A percentile compares a stretch with the other conserved stretches of the same genome.
phyloP scores from a whole-genome alignment of 305 asterid species.

The Coffea humblotiana region DNA sequence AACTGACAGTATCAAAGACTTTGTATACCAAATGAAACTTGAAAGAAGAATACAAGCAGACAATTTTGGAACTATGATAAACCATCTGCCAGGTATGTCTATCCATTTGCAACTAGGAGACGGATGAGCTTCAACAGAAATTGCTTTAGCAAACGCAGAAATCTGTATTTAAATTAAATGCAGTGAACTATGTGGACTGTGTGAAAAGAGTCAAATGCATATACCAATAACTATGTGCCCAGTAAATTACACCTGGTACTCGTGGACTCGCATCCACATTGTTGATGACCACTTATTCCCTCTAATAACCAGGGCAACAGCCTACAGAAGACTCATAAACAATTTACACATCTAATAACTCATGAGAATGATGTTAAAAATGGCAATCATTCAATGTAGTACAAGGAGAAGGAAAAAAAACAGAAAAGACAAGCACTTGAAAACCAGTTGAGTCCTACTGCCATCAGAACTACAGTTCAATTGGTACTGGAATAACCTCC shows the following conservation, averaged over 20 bases:
- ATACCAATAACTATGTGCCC: too few relatives aligned
- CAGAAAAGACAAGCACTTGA: not conserved
- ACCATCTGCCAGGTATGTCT: not conserved
- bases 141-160: not conserved
- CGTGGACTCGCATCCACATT: conserved; percentile 88
- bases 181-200: too few relatives aligned
- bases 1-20: not conserved
- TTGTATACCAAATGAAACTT: not conserved
- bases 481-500: not conserved
- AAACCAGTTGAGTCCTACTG: not conserved
- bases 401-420: not conserved
- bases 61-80: not conserved
- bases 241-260: conserved; percentile 25
- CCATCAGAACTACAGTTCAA: not conserved
- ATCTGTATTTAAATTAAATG: not conserved
- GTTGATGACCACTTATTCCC: conserved; percentile 99
- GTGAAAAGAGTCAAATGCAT: not conserved
- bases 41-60: not conserved
- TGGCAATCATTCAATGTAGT: too few relatives aligned
- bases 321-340: conserved; percentile 34
- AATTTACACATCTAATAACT: not conserved
- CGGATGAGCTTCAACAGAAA: not conserved
- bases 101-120: not conserved
- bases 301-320: conserved; percentile 79
- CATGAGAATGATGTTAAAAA: not conserved